Conservation (phyloP, 306 rosid genomes). For the Vigna trinervia region DNA sequence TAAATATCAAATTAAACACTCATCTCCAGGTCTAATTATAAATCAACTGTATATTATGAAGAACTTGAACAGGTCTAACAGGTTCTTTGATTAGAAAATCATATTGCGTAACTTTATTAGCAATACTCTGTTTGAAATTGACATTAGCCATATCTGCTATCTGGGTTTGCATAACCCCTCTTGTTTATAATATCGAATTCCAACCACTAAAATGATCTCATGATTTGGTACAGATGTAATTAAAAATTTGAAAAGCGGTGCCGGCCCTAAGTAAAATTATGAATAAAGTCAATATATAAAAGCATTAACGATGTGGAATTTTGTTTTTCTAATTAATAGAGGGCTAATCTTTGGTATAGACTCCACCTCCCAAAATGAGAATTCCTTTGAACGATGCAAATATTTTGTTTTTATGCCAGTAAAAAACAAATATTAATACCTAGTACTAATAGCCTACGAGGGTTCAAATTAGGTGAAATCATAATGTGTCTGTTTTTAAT, state of each 20-base stretch:
- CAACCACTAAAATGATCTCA: slow-evolving; percentile 30
- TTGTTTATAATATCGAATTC: slow-evolving; percentile 22
- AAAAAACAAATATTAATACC: background rate
- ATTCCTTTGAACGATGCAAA: background rate
- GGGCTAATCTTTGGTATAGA: background rate
- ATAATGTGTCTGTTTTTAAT: background rate
- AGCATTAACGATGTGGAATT: background rate
- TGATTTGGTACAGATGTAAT: slow-evolving; percentile 31
- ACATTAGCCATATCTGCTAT: background rate
- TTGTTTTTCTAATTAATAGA: background rate
- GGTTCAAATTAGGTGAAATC: background rate
- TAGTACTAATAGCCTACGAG: background rate
- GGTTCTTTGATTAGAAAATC: background rate
- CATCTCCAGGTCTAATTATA: background rate
- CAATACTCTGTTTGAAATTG: slow-evolving; percentile 5
- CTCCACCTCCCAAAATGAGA: background rate
- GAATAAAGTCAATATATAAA: background rate
- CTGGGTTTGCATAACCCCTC: slow-evolving; percentile 2
- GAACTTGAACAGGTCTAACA: slow-evolving; percentile 23
- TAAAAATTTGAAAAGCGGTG: slow-evolving; percentile 15
- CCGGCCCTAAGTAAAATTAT: slow-evolving; percentile 32
- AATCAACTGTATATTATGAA: background rate
- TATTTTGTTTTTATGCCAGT: background rate
- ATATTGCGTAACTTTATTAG: slow-evolving; percentile 9
- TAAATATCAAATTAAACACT: background rate